Evolutionary conservation across 345 rosid species (phyloP), one percentile per base, ranked within the genome.

Genomic region (Hibiscus syriacus): DNA sequence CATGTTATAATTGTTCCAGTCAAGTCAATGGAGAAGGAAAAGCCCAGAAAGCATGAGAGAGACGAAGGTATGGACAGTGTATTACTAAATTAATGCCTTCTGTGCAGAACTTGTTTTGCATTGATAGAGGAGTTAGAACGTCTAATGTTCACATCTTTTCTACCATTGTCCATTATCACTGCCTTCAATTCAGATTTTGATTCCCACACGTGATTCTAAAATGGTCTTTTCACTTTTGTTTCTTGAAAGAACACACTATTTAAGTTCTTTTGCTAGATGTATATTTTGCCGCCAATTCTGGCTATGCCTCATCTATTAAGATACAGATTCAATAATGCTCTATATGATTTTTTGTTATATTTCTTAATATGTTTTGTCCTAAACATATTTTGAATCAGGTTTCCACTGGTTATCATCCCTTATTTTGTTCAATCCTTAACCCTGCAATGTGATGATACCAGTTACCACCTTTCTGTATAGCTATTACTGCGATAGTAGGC

Each of bases 41-140:
- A 71, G 75, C 71, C 58, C 36, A 74, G 32, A 6, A 82, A 73
- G 76, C 81, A 58, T 50, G 80, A 66, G 54, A 72, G 73, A 72
- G 75, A 72, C 65, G 82, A 75, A 77, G 86, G 80, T 77, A 70
- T 22, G 4, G 22, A 53, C 34, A 41, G 27, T 45, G 64, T 66
- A 36, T 62, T 49, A 61, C 30, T 22, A 34, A 36, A 36, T 36
- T 64, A 56, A 29, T 12, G 67, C 41, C 34, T 36, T 60, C 45
- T 11, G 11, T 36, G 20, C 39, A 17, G 26, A 34, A 32, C 20
- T 38, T 39, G 6, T 39, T 39, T 61, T 61, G 66, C 36, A 41
- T 41, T 43, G 53, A 8, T 27, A 25, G 20, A 25, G 66, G 19
- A 23, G 34, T 23, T 39, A 14, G 32, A 22, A 6, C 25, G n/a